Conservation (phyloP, 441 rosid species). For the Viola pubescens region DNA sequence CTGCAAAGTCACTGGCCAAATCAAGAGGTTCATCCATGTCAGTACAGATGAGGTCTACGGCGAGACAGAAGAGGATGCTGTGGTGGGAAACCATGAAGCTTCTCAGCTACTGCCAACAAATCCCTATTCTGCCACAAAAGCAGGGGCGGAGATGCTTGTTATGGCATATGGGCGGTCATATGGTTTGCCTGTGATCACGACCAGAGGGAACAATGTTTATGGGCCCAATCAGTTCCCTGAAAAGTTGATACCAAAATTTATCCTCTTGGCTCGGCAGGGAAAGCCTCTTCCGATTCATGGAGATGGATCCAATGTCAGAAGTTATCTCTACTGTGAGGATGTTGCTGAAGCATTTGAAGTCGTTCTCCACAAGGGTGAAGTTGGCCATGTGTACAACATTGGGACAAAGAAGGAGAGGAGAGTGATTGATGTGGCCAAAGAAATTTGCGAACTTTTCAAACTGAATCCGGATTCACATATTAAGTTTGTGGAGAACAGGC, state of each 20-base stretch:
- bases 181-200: conserved; percentile 45
- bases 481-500: conserved; percentile 72
- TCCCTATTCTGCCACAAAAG: conserved; percentile 46
- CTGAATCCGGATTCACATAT: conserved; percentile 57
- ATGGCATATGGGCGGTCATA: conserved; percentile 49
- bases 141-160: conserved; percentile 51
- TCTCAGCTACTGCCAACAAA: conserved; percentile 49
- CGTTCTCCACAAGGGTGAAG: conserved; percentile 82
- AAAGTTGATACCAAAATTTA: conserved; percentile 42
- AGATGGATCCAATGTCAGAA: conserved; percentile 74
- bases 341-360: conserved; percentile 91
- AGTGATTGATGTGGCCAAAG: conserved; percentile 77
- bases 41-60: conserved; percentile 50
- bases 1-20: conserved; percentile 48
- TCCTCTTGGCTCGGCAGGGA: conserved; percentile 41
- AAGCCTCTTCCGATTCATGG: conserved; percentile 77
- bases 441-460: conserved; percentile 57
- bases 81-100: conserved; percentile 43
- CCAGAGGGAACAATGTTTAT: conserved; percentile 49
- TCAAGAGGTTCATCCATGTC: conserved; percentile 47
- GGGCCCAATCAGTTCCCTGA: conserved; percentile 51
- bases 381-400: conserved; percentile 73
- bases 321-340: conserved; percentile 80
- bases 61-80: conserved; percentile 46
- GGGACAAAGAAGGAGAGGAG: conserved; percentile 84